Base-by-base conservation (phyloP, 164 flowering plant species). In the Pachysandra terminalis region DNA sequence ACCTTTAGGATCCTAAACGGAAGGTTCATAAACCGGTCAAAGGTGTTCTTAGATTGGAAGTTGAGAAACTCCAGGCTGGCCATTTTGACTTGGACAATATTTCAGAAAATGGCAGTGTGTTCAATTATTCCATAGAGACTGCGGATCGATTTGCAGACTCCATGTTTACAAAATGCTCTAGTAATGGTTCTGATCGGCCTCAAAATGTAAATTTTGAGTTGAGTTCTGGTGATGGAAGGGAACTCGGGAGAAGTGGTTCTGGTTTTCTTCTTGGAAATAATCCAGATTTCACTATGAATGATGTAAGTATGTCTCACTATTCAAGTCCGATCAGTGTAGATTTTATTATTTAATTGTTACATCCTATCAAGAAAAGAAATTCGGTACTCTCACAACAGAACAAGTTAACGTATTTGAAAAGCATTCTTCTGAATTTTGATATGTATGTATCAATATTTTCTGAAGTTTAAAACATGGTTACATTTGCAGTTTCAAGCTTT, bases 11-110 rank as follows among this genome's bases (percentile, higher is more conserved):
- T 80, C 99, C 99, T 27, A 95, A 95, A 69, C 83, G 91, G 45
- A 95, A 95, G 81, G 80, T 95, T 74, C 99, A 92, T 78, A 95
- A 95, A 81, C 98, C 97, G 49, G 97, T 95, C 51, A 92, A 86
- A 75, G 98, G 99, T 71, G 77, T 82, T 67, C 67, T 95, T 66
- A 81, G 83, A 73, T 74, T 95, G 81, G 98, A 90, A 82, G 85
- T 95, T 70, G 97, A 92, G 75, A 90, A 87, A 81, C 82, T 85
- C 61, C 90, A 83, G 81, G 73, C 79, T 59, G 77, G 69, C 61
- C 80, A 77, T 55, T 67, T 69, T 58, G 97, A 89, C 55, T 56
- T 78, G 51, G 94, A 89, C 68, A 82, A 81, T 79, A 25, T 79
- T 68, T 88, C 90, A 65, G 99, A 89, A 72, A 82, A 72, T 79